A percentile compares a stretch with the other conserved stretches of the same genome.
Conservation (phyloP, 139 green algal genomes). For the Volvox africanus region DNA sequence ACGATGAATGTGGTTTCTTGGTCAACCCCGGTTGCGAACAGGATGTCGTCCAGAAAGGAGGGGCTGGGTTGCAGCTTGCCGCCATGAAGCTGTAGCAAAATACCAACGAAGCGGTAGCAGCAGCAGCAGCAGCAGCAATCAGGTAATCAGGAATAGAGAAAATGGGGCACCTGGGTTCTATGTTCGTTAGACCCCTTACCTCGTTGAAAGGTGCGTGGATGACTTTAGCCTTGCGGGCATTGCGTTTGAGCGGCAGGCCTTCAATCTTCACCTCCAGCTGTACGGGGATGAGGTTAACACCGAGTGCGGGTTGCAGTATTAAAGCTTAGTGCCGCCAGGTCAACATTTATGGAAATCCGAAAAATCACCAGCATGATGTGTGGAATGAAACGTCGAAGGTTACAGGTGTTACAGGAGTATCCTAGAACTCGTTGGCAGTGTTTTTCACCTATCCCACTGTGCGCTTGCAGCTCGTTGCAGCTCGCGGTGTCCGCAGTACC, state of each 20-base stretch:
- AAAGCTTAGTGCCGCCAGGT: no score
- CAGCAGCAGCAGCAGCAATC: not conserved
- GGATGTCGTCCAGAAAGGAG: conserved; percentile 49
- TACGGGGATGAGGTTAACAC: not conserved
- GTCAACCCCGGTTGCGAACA: conserved; percentile 30
- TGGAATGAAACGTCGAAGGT: no score
- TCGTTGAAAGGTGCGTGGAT: conserved; percentile 48
- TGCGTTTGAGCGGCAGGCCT: conserved; percentile 22
- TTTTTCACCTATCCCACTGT: no score
- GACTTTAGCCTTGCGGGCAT: conserved; percentile 16
- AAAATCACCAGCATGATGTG: no score
- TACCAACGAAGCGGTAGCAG: not conserved
- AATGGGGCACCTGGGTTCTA: no score
- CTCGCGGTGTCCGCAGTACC: no score
- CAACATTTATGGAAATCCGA: no score
- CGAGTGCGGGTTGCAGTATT: not conserved
- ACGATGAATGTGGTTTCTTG: conserved; percentile 41
- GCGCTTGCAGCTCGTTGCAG: no score
- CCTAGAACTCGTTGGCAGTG: no score
- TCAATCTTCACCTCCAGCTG: conserved; percentile 47
- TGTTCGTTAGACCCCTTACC: not conserved
- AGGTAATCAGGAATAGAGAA: not conserved
- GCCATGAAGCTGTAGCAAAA: conserved; percentile 13
- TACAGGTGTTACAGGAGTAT: no score
- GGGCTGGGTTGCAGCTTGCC: conserved; percentile 6